Conservation (phyloP, 805 yeast genomes). For the Zygotorulaspora chibaensis region DNA sequence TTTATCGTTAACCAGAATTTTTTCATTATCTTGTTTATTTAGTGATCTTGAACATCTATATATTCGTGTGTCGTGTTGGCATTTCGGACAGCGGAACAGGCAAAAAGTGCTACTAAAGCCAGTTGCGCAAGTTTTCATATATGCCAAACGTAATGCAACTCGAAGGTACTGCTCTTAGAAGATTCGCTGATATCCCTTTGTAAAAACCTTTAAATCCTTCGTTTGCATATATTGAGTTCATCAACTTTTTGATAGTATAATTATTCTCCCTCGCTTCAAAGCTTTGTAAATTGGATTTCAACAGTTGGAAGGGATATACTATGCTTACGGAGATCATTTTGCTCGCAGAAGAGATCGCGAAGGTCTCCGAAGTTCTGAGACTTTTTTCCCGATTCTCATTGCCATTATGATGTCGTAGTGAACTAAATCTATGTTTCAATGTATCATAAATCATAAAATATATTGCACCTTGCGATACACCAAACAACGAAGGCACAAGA, state of each 20-base stretch:
- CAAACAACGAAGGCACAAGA: slow-evolving; percentile 65
- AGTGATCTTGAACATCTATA: neutral
- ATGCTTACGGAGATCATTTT: slow-evolving; percentile 63
- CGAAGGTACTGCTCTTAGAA: slow-evolving; percentile 83
- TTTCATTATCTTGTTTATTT: neutral
- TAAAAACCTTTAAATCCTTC: slow-evolving; percentile 73
- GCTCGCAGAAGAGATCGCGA: slow-evolving; percentile 61
- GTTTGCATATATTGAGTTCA: slow-evolving; percentile 37
- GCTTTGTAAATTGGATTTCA: slow-evolving; percentile 71
- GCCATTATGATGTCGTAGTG: slow-evolving; percentile 11
- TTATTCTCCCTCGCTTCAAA: slow-evolving; percentile 31
- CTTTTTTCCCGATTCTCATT: slow-evolving; percentile 7
- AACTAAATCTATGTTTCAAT: slow-evolving; percentile 45
- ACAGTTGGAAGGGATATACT: slow-evolving; percentile 81
- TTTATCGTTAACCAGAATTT: slow-evolving; percentile 10
- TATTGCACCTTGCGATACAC: slow-evolving; percentile 84
- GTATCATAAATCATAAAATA: slow-evolving; percentile 86
- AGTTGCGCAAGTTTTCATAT: slow-evolving; percentile 58
- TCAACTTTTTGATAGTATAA: slow-evolving; percentile 32
- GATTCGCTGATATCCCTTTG: slow-evolving; percentile 74
- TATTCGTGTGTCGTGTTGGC: neutral
- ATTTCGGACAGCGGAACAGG: no score
- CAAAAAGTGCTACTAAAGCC: no score
- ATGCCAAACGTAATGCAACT: slow-evolving; percentile 86
- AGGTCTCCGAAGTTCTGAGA: slow-evolving; percentile 52